Evolutionary conservation across 176 grass and related monocot species (phyloP).

Genomic region (Paspalum vaginatum): DNA sequence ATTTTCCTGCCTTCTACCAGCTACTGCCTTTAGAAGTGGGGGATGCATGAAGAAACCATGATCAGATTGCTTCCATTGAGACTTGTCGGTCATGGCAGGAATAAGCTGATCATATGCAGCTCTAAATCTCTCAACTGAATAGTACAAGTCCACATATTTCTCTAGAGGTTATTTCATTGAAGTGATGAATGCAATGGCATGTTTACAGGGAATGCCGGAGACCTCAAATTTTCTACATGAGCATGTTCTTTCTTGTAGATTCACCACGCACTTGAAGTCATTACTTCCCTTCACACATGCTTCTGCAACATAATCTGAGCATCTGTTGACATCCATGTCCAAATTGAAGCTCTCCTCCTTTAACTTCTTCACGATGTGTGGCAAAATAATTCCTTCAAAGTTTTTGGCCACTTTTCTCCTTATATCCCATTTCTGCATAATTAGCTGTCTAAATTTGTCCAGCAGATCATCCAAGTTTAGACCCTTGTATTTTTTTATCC

Average conservation of each 20-base stretch:
- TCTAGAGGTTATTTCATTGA: not conserved
- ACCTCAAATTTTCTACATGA: too few species aligned
- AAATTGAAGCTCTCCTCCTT: too few species aligned
- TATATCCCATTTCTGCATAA: too few species aligned
- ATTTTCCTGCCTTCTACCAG: too few species aligned
- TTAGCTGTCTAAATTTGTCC: too few species aligned
- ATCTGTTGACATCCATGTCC: not conserved
- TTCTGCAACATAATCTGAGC: not conserved
- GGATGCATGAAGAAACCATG: not conserved
- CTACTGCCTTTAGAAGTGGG: not conserved
- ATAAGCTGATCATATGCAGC: not conserved
- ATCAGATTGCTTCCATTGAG: not conserved
- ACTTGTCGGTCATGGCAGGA: not conserved
- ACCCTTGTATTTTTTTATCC: too few species aligned
- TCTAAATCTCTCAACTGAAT: not conserved
- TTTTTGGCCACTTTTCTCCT: too few species aligned
- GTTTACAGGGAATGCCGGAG: not conserved
- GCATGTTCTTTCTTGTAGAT: not conserved
- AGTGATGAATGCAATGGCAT: not conserved
- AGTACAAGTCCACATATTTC: not conserved
- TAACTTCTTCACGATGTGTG: too few species aligned
- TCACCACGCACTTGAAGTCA: not conserved
- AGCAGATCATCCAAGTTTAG: too few species aligned
- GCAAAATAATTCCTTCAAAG: too few species aligned
- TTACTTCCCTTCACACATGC: not conserved